phyloP scores from a whole-genome alignment of 129 eudicot species.

The Pseudognaphalium luteoalbum region DNA sequence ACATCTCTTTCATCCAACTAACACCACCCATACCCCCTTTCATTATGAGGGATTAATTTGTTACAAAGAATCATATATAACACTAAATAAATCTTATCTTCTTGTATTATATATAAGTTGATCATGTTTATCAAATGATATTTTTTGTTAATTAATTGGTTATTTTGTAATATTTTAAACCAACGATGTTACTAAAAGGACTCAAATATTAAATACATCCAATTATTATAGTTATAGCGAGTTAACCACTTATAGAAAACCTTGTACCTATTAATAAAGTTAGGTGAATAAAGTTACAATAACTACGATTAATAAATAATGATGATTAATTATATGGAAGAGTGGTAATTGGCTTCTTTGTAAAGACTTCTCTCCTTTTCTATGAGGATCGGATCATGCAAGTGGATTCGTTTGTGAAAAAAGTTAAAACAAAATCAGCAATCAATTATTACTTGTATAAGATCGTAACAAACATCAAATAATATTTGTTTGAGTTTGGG shows the following conservation, averaged over 20 bases:
- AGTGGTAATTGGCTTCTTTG: constrained; percentile 20
- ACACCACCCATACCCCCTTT: constrained; percentile 21
- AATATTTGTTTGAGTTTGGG: constrained; percentile 17
- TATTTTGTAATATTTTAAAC: background rate
- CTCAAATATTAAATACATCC: background rate
- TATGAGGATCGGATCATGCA: constrained; percentile 4
- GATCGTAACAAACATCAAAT: constrained; percentile 18
- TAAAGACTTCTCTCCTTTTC: constrained; percentile 11
- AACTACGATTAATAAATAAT: background rate
- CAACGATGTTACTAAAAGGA: background rate
- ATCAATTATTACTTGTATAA: background rate
- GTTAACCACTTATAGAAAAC: background rate
- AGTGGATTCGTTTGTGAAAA: background rate
- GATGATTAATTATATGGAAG: background rate
- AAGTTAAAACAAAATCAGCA: constrained; percentile 9
- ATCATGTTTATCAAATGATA: constrained; percentile 3
- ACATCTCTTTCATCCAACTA: constrained; percentile 37
- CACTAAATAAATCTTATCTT: background rate
- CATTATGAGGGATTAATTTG: constrained; percentile 9
- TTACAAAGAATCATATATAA: background rate
- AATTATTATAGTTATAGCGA: background rate
- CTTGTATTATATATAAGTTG: background rate
- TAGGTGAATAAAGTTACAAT: background rate
- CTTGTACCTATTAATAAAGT: background rate
- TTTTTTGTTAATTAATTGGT: background rate